phyloP scores from a whole-genome alignment of 208 protist genomes.

The Trypanosoma vivax region DNA sequence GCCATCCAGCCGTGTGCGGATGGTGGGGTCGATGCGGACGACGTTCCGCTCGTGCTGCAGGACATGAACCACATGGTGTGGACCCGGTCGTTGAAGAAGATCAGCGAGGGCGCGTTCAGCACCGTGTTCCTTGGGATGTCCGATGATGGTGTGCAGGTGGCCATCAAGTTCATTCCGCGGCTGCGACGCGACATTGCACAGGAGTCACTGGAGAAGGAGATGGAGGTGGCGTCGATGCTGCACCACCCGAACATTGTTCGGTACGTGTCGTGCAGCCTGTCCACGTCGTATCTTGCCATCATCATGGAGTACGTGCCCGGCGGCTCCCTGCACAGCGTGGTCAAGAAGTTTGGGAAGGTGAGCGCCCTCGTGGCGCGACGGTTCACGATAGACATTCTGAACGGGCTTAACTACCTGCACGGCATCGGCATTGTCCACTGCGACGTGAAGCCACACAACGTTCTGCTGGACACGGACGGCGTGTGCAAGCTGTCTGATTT shows the following conservation, averaged over 20 bases:
- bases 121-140: constrained; percentile 64
- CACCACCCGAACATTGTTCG: constrained; percentile 75
- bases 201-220: constrained; percentile 54
- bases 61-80: constrained; percentile 56
- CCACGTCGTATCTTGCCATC: constrained; percentile 55
- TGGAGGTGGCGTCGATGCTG: constrained; percentile 51
- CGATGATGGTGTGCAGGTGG: constrained; percentile 66
- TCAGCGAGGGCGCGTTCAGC: constrained; percentile 67
- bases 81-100: constrained; percentile 49
- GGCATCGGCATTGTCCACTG: constrained; percentile 64
- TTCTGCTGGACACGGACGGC: constrained; percentile 70
- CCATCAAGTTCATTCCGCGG: constrained; percentile 73
- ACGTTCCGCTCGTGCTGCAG: constrained; percentile 40
- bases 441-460: constrained; percentile 86
- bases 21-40: constrained; percentile 19
- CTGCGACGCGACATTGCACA: constrained; percentile 52
- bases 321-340: constrained; percentile 63
- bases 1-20: constrained; percentile 2
- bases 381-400: constrained; percentile 70
- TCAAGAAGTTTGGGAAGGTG: constrained; percentile 67
- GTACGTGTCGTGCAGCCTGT: constrained; percentile 65
- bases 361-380: constrained; percentile 44
- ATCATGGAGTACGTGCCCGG: constrained; percentile 85
- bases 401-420: constrained; percentile 75
- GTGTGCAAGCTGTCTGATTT: constrained; percentile 86